Percentiles rank a stretch among this genome's conserved stretches.
phyloP scores from a whole-genome alignment of 2,329 filamentous ascomycete genomes.

The Phaeoacremonium minimum region DNA sequence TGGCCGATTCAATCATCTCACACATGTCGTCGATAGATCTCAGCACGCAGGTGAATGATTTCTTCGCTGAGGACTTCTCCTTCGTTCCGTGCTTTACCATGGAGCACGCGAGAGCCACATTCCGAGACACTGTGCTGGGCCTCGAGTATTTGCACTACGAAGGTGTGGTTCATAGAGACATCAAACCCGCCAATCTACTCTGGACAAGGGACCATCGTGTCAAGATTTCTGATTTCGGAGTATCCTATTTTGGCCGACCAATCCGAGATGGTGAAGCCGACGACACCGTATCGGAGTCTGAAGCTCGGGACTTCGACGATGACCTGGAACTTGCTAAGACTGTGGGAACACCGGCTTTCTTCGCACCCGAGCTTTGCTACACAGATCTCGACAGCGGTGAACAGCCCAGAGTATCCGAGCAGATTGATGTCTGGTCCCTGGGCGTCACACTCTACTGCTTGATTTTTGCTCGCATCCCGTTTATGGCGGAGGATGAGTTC shows the following conservation, averaged over 20 bases:
- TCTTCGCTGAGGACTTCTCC: constrained; percentile 80
- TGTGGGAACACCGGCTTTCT: constrained; percentile 95
- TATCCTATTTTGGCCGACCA: constrained; percentile 91
- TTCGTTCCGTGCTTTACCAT: constrained; percentile 93
- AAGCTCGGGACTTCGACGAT: constrained; percentile 84
- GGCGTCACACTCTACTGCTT: constrained; percentile 95
- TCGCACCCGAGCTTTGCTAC: constrained; percentile 92
- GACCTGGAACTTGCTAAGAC: constrained; percentile 97
- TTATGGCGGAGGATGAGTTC: constrained; percentile 86
- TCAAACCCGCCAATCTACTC: constrained; percentile 86
- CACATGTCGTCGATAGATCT: constrained; percentile 64
- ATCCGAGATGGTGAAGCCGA: constrained; percentile 78
- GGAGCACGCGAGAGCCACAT: constrained; percentile 74
- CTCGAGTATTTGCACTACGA: constrained; percentile 91
- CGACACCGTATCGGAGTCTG: constrained; percentile 71
- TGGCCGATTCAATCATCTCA: constrained; percentile 72
- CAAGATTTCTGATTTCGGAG: constrained; percentile 98
- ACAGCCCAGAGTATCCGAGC: constrained; percentile 78
- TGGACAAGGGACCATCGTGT: constrained; percentile 81
- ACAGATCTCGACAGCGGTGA: constrained; percentile 64
- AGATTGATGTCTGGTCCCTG: constrained; percentile 96
- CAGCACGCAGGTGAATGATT: constrained; percentile 53
- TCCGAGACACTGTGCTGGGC: constrained; percentile 88
- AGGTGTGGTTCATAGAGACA: constrained; percentile 79
- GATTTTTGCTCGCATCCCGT: constrained; percentile 89